A percentile compares a stretch with the other conserved stretches of the same genome.
Conservation (phyloP, 768 basidiomycete genomes). For the Russula dissimulans region DNA sequence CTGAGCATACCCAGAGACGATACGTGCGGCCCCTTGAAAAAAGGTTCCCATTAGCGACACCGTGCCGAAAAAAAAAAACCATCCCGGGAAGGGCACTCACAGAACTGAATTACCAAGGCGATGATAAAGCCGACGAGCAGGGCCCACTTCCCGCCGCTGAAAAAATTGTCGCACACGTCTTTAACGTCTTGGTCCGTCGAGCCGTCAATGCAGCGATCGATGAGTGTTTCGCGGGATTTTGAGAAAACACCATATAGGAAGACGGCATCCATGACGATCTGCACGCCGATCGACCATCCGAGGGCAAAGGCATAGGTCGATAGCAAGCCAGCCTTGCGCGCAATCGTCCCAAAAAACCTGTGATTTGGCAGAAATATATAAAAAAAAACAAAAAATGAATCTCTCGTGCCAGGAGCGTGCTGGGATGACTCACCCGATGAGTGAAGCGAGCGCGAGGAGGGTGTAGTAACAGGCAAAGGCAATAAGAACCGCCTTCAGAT, state of each 20-base stretch:
- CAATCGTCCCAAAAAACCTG: constrained; percentile 15
- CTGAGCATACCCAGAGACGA: constrained; percentile 9
- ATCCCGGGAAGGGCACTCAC: neutral
- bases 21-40: constrained; percentile 11
- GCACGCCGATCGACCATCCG: neutral
- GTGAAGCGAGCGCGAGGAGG: neutral
- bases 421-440: constrained; percentile 12
- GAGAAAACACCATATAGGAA: constrained; percentile 7
- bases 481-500: neutral
- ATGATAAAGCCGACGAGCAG: neutral
- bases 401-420: no score
- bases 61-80: neutral
- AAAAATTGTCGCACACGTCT: neutral
- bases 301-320: constrained; percentile 9
- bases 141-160: constrained; percentile 1
- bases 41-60: neutral
- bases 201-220: constrained; percentile 14
- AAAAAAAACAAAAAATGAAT: neutral
- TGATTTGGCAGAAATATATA: neutral
- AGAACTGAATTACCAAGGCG: constrained; percentile 6
- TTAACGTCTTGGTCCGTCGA: neutral
- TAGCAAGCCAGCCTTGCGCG: constrained; percentile 11
- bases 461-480: neutral
- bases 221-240: neutral
- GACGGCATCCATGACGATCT: neutral